These are phyloP conservation scores for Diddensiella caesifluorescens DNA, from an alignment of 805 yeast genomes.

Conservation along the genomic window DNA sequence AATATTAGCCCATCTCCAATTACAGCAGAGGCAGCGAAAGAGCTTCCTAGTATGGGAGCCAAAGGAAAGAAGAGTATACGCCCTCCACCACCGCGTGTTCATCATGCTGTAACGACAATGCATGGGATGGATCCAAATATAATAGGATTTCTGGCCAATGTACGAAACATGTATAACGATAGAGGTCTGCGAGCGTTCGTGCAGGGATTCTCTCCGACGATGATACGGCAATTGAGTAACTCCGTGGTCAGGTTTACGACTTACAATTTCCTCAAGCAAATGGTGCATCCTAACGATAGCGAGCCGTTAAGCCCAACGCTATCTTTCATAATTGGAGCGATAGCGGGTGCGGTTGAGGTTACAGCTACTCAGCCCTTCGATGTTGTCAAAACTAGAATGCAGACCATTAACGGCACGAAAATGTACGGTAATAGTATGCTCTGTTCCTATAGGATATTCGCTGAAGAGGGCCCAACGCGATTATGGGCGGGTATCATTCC, in stretches of 20 bases:
- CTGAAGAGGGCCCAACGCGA: slow-evolving; percentile 37
- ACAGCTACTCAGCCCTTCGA: slow-evolving; percentile 84
- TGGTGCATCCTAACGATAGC: slow-evolving; percentile 29
- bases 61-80: slow-evolving; percentile 7
- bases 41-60: not conserved
- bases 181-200: slow-evolving; percentile 75
- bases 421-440: slow-evolving; percentile 33
- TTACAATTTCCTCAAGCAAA: slow-evolving; percentile 71
- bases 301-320: slow-evolving; percentile 29
- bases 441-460: slow-evolving; percentile 33
- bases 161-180: slow-evolving; percentile 56
- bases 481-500: slow-evolving; percentile 44
- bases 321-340: slow-evolving; percentile 44
- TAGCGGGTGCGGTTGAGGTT: slow-evolving; percentile 69
- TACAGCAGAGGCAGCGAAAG: not conserved
- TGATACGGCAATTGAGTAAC: slow-evolving; percentile 70
- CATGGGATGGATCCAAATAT: slow-evolving; percentile 30
- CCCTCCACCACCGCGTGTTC: slow-evolving; percentile 27
- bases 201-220: slow-evolving; percentile 80
- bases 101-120: slow-evolving; percentile 28
- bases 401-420: slow-evolving; percentile 43
- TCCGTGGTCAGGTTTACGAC: slow-evolving; percentile 81
- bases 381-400: slow-evolving; percentile 81
- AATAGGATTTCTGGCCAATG: slow-evolving; percentile 24
- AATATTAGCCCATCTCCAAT: slow-evolving; percentile 1